Evolutionary conservation across 495 filamentous ascomycete genomes (phyloP).

Genomic region (Jackrogersella multiformis): DNA sequence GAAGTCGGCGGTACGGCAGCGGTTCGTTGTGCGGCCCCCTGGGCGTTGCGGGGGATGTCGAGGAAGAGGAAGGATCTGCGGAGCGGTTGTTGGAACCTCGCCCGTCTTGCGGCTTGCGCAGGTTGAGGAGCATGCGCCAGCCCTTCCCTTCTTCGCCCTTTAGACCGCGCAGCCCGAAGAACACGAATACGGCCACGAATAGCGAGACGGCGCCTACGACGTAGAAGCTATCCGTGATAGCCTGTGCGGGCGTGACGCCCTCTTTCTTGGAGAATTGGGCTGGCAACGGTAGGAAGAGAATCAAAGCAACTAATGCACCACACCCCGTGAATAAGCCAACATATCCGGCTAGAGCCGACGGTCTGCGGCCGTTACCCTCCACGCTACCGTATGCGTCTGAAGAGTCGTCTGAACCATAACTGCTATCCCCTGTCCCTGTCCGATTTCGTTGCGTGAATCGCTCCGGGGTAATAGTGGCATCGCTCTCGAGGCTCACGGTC

Average conservation of each 20-base stretch:
- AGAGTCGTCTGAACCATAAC: slow-evolving; percentile 22
- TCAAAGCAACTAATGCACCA: slow-evolving; percentile 85
- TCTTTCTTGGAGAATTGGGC: slow-evolving; percentile 72
- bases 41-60: neutral
- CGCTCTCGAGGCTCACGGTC: slow-evolving; percentile 66
- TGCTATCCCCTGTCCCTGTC: slow-evolving; percentile 1
- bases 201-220: slow-evolving; percentile 78
- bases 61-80: neutral
- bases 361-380: slow-evolving; percentile 42
- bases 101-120: slow-evolving; percentile 34
- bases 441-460: slow-evolving; percentile 48
- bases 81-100: neutral
- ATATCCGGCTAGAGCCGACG: slow-evolving; percentile 79
- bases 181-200: slow-evolving; percentile 74
- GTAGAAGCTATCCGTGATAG: slow-evolving; percentile 85
- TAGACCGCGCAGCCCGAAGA: slow-evolving; percentile 80
- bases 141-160: slow-evolving; percentile 81
- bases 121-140: slow-evolving; percentile 62
- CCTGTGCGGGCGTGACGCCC: slow-evolving; percentile 70
- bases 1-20: slow-evolving; percentile 59
- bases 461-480: slow-evolving; percentile 70
- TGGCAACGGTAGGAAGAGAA: slow-evolving; percentile 85
- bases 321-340: slow-evolving; percentile 93
- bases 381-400: slow-evolving; percentile 28
- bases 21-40: slow-evolving; percentile 12